A percentile compares a stretch with the other conserved stretches of the same genome.
Conservation (phyloP, 306 rosid genomes). For the Betula pendula region DNA sequence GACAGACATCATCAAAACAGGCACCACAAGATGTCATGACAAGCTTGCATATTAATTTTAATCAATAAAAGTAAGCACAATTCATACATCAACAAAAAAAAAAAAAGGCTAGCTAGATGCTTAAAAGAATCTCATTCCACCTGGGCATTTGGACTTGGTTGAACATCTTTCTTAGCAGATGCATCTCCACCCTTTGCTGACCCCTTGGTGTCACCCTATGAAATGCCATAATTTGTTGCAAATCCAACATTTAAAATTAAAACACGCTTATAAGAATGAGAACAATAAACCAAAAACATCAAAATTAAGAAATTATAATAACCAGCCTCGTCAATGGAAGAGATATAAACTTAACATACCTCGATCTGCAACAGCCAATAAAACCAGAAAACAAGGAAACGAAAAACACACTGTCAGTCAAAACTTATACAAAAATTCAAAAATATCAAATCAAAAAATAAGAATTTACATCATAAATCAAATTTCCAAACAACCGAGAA, state of each 20-base stretch:
- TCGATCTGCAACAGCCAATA: slow-evolving; percentile 71
- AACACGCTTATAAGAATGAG: not conserved
- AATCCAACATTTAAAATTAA: slow-evolving; percentile 5
- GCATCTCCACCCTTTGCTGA: slow-evolving; percentile 82
- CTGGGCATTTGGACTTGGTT: slow-evolving; percentile 68
- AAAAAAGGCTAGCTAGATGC: not conserved
- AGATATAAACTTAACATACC: slow-evolving; percentile 53
- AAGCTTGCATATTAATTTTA: slow-evolving; percentile 6
- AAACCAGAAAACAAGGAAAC: slow-evolving; percentile 22
- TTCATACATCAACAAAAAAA: not conserved
- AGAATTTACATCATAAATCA: not conserved
- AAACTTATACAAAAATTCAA: slow-evolving; percentile 3
- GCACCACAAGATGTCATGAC: slow-evolving; percentile 20
- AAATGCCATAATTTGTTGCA: slow-evolving; percentile 24
- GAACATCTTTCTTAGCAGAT: slow-evolving; percentile 74
- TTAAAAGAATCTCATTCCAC: slow-evolving; percentile 33
- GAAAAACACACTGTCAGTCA: slow-evolving; percentile 30
- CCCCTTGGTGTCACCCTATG: slow-evolving; percentile 93
- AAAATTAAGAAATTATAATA: not conserved
- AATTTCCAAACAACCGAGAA: not conserved
- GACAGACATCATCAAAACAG: slow-evolving; percentile 24
- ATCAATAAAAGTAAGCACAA: slow-evolving; percentile 4
- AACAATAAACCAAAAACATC: not conserved
- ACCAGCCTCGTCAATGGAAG: not conserved
- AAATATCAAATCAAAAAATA: not conserved